These are phyloP conservation scores for Juglanconis juglandina DNA, from an alignment of 2,329 filamentous ascomycete genomes.

Conservation along the genomic window DNA sequence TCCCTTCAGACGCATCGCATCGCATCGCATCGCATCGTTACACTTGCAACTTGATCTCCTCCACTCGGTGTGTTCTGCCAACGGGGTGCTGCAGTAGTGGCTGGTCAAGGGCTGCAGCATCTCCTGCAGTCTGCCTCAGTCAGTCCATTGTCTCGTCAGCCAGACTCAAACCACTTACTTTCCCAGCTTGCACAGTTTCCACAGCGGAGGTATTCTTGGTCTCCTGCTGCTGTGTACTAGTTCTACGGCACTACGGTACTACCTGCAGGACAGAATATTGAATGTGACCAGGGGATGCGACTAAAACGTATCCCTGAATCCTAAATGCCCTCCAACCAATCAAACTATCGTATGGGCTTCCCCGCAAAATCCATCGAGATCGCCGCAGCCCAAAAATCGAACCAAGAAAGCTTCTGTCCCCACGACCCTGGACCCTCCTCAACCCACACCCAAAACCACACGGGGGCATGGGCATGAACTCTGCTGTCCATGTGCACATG, in stretches of 20 bases:
- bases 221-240: no score
- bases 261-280: neutral
- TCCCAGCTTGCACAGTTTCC: no score
- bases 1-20: conserved; percentile 11
- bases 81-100: conserved; percentile 16
- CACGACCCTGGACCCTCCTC: neutral
- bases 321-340: neutral
- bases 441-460: neutral
- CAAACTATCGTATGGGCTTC: neutral
- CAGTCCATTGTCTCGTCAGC: conserved; percentile 1
- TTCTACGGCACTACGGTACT: no score
- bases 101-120: conserved; percentile 13
- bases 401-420: neutral
- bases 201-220: no score
- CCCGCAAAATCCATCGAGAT: conserved; percentile 12
- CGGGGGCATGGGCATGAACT: neutral
- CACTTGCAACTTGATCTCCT: conserved; percentile 10
- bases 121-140: neutral
- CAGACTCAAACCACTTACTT: neutral
- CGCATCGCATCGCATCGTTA: conserved; percentile 17
- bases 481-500: no score
- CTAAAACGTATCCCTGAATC: neutral
- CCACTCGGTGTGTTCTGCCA: conserved; percentile 17
- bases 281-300: neutral
- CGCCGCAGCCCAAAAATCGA: conserved; percentile 1